A percentile compares a stretch with the other conserved stretches of the same genome.
Conservation (phyloP, 2,329 filamentous ascomycete genomes). For the Aspergillus transmontanensis region DNA sequence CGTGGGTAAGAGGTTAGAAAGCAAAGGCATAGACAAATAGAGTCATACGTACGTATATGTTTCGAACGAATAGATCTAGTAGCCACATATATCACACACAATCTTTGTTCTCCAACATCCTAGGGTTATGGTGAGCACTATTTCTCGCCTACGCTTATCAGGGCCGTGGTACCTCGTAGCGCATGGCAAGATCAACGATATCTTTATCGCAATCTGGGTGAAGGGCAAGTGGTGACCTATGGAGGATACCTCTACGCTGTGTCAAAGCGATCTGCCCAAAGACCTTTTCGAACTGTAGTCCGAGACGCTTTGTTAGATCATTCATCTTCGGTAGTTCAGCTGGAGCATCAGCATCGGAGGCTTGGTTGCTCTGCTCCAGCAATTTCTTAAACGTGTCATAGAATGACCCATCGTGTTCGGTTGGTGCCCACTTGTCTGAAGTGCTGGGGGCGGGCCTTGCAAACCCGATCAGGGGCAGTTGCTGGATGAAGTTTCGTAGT, state of each 20-base stretch:
- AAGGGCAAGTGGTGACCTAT: slow-evolving; percentile 59
- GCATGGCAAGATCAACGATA: slow-evolving; percentile 62
- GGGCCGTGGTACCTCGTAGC: slow-evolving; percentile 44
- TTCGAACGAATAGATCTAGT: slow-evolving; percentile 36
- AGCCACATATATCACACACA: slow-evolving; percentile 38
- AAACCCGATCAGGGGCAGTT: slow-evolving; percentile 38
- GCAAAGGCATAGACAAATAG: neutral
- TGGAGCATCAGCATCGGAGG: slow-evolving; percentile 50
- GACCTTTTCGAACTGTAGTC: slow-evolving; percentile 60
- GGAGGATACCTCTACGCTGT: slow-evolving; percentile 68
- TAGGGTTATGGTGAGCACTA: slow-evolving; percentile 18
- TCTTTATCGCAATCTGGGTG: slow-evolving; percentile 41
- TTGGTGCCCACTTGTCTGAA: slow-evolving; percentile 44
- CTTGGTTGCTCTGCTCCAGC: slow-evolving; percentile 53
- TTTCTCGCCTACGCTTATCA: neutral
- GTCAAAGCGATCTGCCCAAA: slow-evolving; percentile 71
- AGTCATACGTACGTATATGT: slow-evolving; percentile 31
- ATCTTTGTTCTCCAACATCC: slow-evolving; percentile 26
- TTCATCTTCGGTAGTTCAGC: slow-evolving; percentile 63
- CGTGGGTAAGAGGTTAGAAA: neutral
- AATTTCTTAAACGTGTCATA: slow-evolving; percentile 54
- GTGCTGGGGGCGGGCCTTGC: slow-evolving; percentile 41
- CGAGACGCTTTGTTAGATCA: slow-evolving; percentile 63
- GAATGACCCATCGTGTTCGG: slow-evolving; percentile 42
- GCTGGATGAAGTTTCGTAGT: slow-evolving; percentile 59